These are phyloP conservation scores for Leishmania arabica DNA, from an alignment of 208 protist genomes.

Conservation along the genomic window DNA sequence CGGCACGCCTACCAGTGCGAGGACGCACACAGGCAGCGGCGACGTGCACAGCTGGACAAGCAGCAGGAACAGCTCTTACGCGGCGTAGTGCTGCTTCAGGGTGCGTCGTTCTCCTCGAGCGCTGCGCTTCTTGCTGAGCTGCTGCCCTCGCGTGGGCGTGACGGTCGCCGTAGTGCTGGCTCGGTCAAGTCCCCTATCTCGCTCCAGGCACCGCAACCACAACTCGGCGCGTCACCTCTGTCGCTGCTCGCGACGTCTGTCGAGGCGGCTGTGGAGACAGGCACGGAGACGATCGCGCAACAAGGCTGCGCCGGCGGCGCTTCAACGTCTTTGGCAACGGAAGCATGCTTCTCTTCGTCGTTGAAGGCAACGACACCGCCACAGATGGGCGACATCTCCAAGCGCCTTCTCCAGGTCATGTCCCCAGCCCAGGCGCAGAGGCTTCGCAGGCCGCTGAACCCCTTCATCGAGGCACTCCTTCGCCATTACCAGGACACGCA, in stretches of 20 bases:
- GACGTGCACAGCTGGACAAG: conserved; percentile 10
- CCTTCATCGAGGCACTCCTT: conserved; percentile 23
- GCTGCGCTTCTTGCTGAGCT: conserved; percentile 2
- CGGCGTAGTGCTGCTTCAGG: conserved; percentile 5
- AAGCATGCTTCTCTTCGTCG: conserved; percentile 3
- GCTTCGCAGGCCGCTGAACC: conserved; percentile 21
- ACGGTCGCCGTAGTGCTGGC: neutral
- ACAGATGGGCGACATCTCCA: neutral
- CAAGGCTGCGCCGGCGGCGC: neutral
- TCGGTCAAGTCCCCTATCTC: neutral
- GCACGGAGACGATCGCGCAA: neutral
- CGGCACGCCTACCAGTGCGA: conserved; percentile 26
- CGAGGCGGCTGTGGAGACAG: neutral
- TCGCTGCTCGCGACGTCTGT: neutral
- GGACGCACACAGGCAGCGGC: conserved; percentile 17
- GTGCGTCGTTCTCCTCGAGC: neutral
- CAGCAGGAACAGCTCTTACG: conserved; percentile 15
- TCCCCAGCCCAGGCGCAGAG: conserved; percentile 11
- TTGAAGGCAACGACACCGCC: neutral
- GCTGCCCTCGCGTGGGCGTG: neutral
- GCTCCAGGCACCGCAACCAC: neutral
- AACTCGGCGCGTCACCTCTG: neutral
- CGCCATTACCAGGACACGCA: conserved; percentile 15
- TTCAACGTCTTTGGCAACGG: neutral
- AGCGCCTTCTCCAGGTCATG: conserved; percentile 21